Evolutionary conservation across 2,329 filamentous ascomycete genomes (phyloP).

Genomic region (Albifimbria verrucaria): DNA sequence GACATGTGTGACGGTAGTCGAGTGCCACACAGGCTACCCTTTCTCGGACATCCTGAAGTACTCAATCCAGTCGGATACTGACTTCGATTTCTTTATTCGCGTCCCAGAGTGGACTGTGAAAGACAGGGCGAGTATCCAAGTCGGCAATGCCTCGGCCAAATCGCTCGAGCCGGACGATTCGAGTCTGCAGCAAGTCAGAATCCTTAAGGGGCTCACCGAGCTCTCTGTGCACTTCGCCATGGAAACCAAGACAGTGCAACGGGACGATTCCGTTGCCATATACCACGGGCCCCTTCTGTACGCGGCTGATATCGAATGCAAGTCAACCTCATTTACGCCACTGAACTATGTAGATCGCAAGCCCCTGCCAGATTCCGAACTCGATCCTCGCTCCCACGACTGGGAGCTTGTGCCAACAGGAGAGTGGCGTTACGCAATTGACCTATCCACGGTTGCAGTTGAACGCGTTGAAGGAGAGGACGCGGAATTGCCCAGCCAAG

Average conservation of each 20-base stretch:
- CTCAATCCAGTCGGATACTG: conserved; percentile 18
- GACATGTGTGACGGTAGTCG: conserved; percentile 27
- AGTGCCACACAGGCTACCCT: conserved; percentile 44
- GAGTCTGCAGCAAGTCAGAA: neutral
- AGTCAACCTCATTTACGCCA: conserved; percentile 8
- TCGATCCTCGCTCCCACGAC: conserved; percentile 25
- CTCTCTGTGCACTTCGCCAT: conserved; percentile 11
- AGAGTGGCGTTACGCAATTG: conserved; percentile 17
- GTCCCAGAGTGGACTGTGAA: conserved; percentile 16
- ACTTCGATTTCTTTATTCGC: conserved; percentile 19
- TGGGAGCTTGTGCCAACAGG: conserved; percentile 25
- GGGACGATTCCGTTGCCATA: conserved; percentile 32
- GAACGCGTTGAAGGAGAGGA: conserved; percentile 8
- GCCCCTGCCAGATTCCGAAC: neutral
- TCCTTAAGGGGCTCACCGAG: conserved; percentile 8
- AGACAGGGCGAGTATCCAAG: neutral
- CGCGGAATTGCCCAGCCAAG: conserved; percentile 18
- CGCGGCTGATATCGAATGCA: conserved; percentile 27
- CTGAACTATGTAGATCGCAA: conserved; percentile 17
- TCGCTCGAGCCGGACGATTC: neutral
- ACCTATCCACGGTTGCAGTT: conserved; percentile 10
- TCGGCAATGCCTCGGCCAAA: neutral
- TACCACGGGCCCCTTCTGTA: conserved; percentile 39
- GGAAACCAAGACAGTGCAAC: conserved; percentile 9
- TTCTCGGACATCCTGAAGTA: conserved; percentile 20